Evolutionary conservation across 2,329 filamentous ascomycete species (phyloP).

Genomic region (Shiraia bambusicola): DNA sequence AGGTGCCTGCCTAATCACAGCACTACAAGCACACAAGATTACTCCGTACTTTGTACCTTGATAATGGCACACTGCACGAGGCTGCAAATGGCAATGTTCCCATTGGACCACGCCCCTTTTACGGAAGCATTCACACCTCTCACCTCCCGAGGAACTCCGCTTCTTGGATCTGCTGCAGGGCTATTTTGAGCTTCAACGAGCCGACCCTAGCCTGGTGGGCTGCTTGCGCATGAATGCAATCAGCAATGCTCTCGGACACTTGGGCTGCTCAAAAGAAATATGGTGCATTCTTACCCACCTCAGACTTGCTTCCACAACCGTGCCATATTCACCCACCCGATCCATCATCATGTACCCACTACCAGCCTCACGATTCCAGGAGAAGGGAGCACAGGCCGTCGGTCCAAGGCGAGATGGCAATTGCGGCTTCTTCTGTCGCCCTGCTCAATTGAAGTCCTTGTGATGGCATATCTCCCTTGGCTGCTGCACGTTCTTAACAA

Average conservation of each 20-base stretch:
- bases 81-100: conserved; percentile 21
- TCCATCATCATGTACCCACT: neutral
- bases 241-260: too few relatives aligned
- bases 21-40: conserved; percentile 11
- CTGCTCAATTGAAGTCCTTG: too few relatives aligned
- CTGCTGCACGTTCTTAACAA: conserved; percentile 12
- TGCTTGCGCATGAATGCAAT: conserved; percentile 10
- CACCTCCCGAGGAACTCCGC: conserved; percentile 28
- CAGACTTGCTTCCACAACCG: conserved; percentile 3
- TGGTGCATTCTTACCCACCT: neutral
- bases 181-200: conserved; percentile 14
- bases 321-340: neutral
- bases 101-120: conserved; percentile 22
- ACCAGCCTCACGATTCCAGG: neutral
- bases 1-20: too few relatives aligned
- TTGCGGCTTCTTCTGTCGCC: neutral
- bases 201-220: conserved; percentile 18
- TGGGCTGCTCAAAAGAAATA: neutral
- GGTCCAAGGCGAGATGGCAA: neutral
- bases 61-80: conserved; percentile 20
- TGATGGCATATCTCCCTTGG: conserved; percentile 3
- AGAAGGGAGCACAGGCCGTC: too few relatives aligned
- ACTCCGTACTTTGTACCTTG: too few relatives aligned
- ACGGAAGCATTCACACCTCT: conserved; percentile 8
- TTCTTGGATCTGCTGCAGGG: conserved; percentile 5